phyloP scores from a whole-genome alignment of 768 basidiomycete genomes.

The Postia placenta region DNA sequence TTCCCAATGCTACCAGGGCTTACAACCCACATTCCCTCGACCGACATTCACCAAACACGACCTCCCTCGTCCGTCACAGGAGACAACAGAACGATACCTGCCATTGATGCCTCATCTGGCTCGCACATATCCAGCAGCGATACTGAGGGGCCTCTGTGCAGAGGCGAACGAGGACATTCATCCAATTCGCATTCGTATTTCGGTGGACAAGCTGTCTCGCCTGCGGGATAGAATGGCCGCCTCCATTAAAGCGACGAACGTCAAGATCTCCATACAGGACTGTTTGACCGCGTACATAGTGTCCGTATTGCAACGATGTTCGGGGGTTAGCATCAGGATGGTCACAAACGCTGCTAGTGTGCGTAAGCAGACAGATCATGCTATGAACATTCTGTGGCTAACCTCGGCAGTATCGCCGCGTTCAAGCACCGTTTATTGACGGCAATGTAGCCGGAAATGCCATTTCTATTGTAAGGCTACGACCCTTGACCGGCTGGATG shows the following conservation, averaged over 20 bases:
- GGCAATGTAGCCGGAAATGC: conserved; percentile 11
- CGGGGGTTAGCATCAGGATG: conserved; percentile 7
- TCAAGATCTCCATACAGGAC: conserved; percentile 23
- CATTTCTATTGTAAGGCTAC: conserved; percentile 9
- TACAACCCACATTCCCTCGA: conserved; percentile 1
- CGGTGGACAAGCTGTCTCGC: neutral
- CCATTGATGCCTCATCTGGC: conserved; percentile 23
- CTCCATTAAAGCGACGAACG: neutral
- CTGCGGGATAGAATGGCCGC: neutral
- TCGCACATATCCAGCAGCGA: conserved; percentile 10
- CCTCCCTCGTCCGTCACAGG: conserved; percentile 14
- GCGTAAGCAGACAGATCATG: conserved; percentile 2
- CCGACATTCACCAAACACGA: conserved; percentile 23
- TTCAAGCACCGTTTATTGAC: conserved; percentile 8
- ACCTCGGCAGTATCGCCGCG: conserved; percentile 8
- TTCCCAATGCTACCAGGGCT: conserved; percentile 25
- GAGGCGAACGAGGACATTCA: conserved; percentile 3
- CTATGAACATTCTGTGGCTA: neutral
- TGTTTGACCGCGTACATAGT: conserved; percentile 25
- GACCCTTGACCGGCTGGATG: too few species aligned
- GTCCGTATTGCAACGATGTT: conserved; percentile 16
- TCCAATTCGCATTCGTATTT: conserved; percentile 2
- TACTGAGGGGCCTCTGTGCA: conserved; percentile 14
- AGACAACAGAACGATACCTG: conserved; percentile 11
- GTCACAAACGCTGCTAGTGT: conserved; percentile 26